phyloP scores from a whole-genome alignment of 2,329 filamentous ascomycete species.

The Fusarium algeriense region DNA sequence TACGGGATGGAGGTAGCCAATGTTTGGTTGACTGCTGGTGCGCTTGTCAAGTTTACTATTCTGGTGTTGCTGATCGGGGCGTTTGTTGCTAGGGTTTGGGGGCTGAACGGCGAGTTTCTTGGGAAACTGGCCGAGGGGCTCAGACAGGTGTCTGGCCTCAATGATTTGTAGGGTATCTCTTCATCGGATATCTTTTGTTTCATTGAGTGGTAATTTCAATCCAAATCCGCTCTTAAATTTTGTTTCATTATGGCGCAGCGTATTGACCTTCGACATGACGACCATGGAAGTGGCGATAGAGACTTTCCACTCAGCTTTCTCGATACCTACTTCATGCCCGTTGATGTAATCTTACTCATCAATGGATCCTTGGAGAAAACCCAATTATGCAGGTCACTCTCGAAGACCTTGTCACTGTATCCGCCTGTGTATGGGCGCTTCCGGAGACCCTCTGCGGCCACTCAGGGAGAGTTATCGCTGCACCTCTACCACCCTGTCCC shows the following conservation, averaged over 20 bases:
- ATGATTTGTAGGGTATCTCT: background rate
- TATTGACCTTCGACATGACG: background rate
- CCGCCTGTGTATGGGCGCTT: background rate
- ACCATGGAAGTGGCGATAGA: background rate
- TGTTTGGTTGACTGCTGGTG: background rate
- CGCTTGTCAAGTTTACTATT: background rate
- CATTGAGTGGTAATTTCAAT: no score
- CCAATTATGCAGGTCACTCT: background rate
- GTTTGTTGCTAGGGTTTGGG: background rate
- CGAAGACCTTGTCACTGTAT: background rate
- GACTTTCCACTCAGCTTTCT: background rate
- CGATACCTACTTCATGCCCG: background rate
- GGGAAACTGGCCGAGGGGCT: background rate
- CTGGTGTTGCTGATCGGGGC: background rate
- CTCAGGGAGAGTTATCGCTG: background rate
- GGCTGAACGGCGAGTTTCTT: slow-evolving; percentile 2
- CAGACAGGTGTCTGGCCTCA: background rate
- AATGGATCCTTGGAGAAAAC: background rate
- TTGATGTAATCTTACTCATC: background rate
- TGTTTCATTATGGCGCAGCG: background rate
- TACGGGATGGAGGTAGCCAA: background rate
- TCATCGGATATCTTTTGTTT: background rate
- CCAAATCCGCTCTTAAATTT: background rate
- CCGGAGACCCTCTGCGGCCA: background rate
- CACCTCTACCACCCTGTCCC: background rate